Evolutionary conservation across 225 moss, liverwort and hornwort genomes (phyloP), one percentile per base, ranked within the genome.

Genomic region (Bryoerythrophyllum caledonicum): DNA sequence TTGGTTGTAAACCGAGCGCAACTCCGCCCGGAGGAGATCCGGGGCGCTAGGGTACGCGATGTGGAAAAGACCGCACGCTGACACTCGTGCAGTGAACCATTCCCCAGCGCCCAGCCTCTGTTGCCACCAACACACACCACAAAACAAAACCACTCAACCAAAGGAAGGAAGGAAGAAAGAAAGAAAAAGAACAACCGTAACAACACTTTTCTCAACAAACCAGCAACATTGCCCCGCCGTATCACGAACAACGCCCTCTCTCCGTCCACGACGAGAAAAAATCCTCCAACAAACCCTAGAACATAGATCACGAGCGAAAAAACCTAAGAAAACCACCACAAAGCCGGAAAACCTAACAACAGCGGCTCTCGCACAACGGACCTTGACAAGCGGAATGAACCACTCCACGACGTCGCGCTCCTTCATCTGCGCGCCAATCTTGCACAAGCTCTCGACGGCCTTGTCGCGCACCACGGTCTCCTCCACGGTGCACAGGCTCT

Each of bases 71-170:
- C 96, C 96, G 40, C 96, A 97, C 48, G 96, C 96, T 69, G 94
- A 97, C 15, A 97, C 96, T 70, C 96, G 90, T 62, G 96, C 96
- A 69, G 94, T 97, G 35, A 97, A 97, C 96, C 96, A 97, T 75
- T 97, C 96, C 74, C 96, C 94, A 48, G 96, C 96, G 78, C 96
- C 96, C 21, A 97, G 92, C 68, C 96, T 91, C 94, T 88, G 82
- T 78, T 83, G 60, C 32, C 48, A 48, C 38, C 32, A 10, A 49
- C 67, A 79, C 27, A 64, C 51, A 71, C 73, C 66, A 23, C 71
- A 74, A n/a, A 73, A 35, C 55, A 48, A 62, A 77, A 60, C 10
- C 38, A 28, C 35, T 66, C 60, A 65, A 25, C 71, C 43, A 70
- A 60, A 32, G 23, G 46, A 67, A 44, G 4, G 10, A 17, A 48